phyloP scores from a whole-genome alignment of 2,329 filamentous ascomycete genomes.

The Scedosporium minutisporum region DNA sequence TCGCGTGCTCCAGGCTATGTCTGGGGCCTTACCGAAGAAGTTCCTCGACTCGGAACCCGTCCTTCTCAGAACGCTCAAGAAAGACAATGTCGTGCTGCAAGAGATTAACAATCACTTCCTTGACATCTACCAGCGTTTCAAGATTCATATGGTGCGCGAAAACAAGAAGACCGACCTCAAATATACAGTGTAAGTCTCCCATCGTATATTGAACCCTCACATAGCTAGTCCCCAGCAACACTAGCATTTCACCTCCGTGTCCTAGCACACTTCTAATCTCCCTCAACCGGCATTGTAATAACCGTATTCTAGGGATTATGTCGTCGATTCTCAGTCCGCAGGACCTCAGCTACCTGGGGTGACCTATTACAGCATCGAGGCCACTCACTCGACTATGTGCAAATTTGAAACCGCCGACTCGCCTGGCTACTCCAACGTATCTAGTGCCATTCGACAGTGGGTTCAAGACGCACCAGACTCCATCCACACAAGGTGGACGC shows the following conservation, averaged over 20 bases:
- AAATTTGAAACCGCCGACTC: constrained; percentile 57
- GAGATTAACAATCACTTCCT: constrained; percentile 66
- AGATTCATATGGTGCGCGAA: constrained; percentile 70
- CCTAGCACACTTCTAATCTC: neutral
- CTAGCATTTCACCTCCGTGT: neutral
- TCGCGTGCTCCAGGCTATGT: constrained; percentile 56
- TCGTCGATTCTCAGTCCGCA: constrained; percentile 63
- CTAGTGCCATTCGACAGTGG: constrained; percentile 41
- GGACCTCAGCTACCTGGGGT: constrained; percentile 60
- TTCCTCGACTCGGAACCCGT: constrained; percentile 59
- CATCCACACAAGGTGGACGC: constrained; percentile 48
- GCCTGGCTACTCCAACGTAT: constrained; percentile 51
- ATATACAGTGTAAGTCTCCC: constrained; percentile 39
- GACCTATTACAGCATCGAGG: constrained; percentile 65
- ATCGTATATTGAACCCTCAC: too few relatives aligned
- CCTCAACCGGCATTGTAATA: neutral
- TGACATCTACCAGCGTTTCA: constrained; percentile 60
- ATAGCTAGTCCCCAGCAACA: too few relatives aligned
- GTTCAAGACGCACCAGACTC: constrained; percentile 41
- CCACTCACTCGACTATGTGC: constrained; percentile 62
- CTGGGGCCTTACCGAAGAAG: constrained; percentile 53
- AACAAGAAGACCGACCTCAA: constrained; percentile 61
- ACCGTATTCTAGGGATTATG: constrained; percentile 30
- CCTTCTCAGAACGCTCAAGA: constrained; percentile 60
- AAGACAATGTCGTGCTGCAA: constrained; percentile 63